Base-by-base conservation (phyloP, 192 early-diverging fungal species). In the Backusella australiensis region DNA sequence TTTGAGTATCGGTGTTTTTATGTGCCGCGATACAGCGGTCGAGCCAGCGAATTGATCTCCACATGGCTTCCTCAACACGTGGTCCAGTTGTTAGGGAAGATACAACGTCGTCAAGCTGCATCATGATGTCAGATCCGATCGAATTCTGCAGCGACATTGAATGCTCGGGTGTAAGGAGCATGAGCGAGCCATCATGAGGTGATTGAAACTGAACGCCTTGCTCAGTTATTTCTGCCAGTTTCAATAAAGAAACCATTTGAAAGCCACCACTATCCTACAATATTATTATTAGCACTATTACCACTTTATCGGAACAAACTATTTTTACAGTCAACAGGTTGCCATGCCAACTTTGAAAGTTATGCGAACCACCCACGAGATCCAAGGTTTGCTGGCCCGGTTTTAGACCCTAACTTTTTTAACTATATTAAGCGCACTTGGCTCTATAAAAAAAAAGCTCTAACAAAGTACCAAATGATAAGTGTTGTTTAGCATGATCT, bases 101-200 rank as follows among this genome's bases (percentile, higher is more conserved):
- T 1, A 96, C 91, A 1, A 96, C 95, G 78, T 96, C 95, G 75
- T 96, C 95, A 75, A 96, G 82, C 77, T 96, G 95, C 95, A 96
- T 96, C 88, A 96, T 94, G 14, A 96, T 94, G 75, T 94, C 95
- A 9, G 93, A 91, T 35, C 93, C 95, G 76, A 95, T 94, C 5
- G 91, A 87, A 82, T 96, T 96, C 74, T 96, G 95, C 77, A 96
- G 77, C 4, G 87, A 89, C 77, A 96, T 94, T 15, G 95, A 96
- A 81, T 94, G 91, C 67, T 96, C 93, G 4, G 95, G 95, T 19
- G 95, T 95, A 72, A 95, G 83, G 75, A 96, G 82, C 90, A 94
- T 95, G 71, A 84, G 78, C 26, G 93, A 90, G 65, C 90, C 91
- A 70, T 94, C 92, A 70, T 93, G 92, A 23, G 94, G 94, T 42